These are phyloP conservation scores for Coemansia sp. DNA, from an alignment of 192 early-diverging fungal genomes.

Conservation along the genomic window DNA sequence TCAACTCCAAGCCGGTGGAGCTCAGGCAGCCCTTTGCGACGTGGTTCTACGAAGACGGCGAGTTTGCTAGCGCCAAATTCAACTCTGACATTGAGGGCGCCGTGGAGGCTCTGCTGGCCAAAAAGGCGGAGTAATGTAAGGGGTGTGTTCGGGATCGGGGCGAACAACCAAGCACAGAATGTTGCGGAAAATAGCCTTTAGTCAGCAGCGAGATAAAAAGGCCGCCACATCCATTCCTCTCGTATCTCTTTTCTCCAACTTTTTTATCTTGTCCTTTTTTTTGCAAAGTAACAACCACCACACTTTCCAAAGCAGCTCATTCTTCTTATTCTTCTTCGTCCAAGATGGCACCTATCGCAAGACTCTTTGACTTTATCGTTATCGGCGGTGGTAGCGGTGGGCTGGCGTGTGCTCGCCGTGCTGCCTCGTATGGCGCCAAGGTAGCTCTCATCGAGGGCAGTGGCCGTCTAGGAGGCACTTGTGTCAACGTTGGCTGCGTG, in stretches of 20 bases:
- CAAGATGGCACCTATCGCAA: constrained; percentile 46
- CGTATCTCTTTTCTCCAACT: neutral
- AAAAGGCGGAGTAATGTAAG: constrained; percentile 45
- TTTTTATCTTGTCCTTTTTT: constrained; percentile 16
- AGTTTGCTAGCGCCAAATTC: constrained; percentile 60
- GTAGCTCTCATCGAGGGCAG: constrained; percentile 86
- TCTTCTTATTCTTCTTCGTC: neutral
- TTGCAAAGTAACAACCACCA: neutral
- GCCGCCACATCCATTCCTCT: neutral
- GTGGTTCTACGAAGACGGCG: constrained; percentile 73
- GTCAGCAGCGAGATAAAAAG: neutral
- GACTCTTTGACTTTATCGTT: constrained; percentile 89
- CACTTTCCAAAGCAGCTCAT: constrained; percentile 8
- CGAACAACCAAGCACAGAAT: neutral
- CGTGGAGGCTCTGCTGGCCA: constrained; percentile 56
- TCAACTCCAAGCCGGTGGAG: constrained; percentile 49
- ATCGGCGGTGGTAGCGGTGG: constrained; percentile 94
- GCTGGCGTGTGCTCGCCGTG: constrained; percentile 90
- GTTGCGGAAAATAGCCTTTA: neutral
- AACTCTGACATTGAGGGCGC: constrained; percentile 58
- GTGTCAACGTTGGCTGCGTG: constrained; percentile 95
- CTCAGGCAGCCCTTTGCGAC: constrained; percentile 59
- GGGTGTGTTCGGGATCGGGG: neutral
- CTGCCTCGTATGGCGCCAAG: constrained; percentile 87
- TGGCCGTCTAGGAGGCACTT: constrained; percentile 82